Percentiles rank a stretch among this genome's conserved stretches.
Conservation (phyloP, 768 basidiomycete species). For the Lentinula sp. region DNA sequence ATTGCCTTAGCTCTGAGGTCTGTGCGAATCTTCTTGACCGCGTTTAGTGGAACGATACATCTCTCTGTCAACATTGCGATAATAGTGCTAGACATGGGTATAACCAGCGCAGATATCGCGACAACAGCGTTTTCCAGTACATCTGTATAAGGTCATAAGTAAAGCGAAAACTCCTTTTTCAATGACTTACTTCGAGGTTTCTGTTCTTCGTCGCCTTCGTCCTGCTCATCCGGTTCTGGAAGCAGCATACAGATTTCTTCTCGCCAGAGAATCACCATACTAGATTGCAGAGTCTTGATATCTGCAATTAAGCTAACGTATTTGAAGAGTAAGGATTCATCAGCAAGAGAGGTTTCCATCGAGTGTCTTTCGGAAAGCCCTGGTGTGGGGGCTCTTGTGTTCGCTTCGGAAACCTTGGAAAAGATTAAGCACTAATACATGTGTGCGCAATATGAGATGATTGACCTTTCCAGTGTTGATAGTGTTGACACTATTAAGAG, state of each 20-base stretch:
- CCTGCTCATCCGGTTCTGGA: conserved; percentile 32
- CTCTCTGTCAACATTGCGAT: conserved; percentile 66
- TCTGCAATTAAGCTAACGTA: conserved; percentile 67
- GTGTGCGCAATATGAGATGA: not conserved
- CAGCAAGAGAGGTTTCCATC: conserved; percentile 49
- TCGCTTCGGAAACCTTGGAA: conserved; percentile 12
- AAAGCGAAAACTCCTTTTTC: not conserved
- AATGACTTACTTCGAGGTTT: conserved; percentile 44
- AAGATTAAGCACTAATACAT: not conserved
- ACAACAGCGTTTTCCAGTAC: conserved; percentile 50
- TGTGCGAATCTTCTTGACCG: conserved; percentile 82
- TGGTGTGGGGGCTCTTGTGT: conserved; percentile 44
- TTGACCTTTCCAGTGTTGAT: conserved; percentile 28
- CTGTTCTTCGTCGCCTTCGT: conserved; percentile 24
- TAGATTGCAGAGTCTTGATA: conserved; percentile 48
- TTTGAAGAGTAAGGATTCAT: conserved; percentile 62
- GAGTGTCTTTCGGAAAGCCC: conserved; percentile 40
- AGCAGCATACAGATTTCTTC: conserved; percentile 61
- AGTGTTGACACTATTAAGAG: conserved; percentile 10
- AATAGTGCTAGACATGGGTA: conserved; percentile 58
- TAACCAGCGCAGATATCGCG: conserved; percentile 42
- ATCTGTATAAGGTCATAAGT: conserved; percentile 26
- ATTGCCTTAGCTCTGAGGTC: conserved; percentile 85
- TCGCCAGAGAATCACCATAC: conserved; percentile 56
- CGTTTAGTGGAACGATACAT: conserved; percentile 80